These are phyloP conservation scores for Eutrema yunnanense DNA, from an alignment of 345 rosid genomes.

Conservation along the genomic window DNA sequence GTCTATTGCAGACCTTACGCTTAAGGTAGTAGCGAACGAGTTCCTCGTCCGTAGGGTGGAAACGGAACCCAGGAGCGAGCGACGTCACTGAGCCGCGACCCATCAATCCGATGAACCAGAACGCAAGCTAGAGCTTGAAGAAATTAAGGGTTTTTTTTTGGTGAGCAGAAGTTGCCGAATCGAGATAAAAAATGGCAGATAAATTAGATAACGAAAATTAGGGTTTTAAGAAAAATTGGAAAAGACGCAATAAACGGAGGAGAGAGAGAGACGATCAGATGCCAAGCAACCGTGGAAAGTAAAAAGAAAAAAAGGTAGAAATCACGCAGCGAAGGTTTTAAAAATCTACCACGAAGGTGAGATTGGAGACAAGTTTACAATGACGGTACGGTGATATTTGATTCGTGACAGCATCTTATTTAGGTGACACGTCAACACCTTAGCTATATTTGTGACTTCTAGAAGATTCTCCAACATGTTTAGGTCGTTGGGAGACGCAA, in stretches of 20 bases:
- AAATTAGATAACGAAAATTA: slow-evolving; percentile 8
- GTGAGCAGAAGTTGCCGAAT: not conserved
- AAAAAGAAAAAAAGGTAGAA: not conserved
- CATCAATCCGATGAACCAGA: slow-evolving; percentile 33
- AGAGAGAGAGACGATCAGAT: slow-evolving; percentile 19
- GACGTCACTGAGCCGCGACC: slow-evolving; percentile 50
- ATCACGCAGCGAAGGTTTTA: slow-evolving; percentile 10
- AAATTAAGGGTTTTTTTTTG: not conserved
- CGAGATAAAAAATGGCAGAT: not conserved
- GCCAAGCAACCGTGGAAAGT: slow-evolving; percentile 20
- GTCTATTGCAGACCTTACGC: slow-evolving; percentile 66
- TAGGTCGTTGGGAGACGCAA: not conserved
- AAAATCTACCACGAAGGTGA: slow-evolving; percentile 24
- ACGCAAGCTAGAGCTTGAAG: not conserved
- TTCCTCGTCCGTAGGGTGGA: slow-evolving; percentile 96
- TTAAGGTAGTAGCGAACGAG: slow-evolving; percentile 79
- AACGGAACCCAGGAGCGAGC: slow-evolving; percentile 94
- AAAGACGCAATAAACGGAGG: not conserved
- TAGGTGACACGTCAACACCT: slow-evolving; percentile 15
- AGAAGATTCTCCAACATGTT: slow-evolving; percentile 13
- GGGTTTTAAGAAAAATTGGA: slow-evolving; percentile 21
- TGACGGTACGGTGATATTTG: slow-evolving; percentile 10
- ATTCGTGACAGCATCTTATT: not conserved
- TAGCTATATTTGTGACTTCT: not conserved
- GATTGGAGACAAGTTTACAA: not conserved